phyloP scores from a whole-genome alignment of 352 stramenopile genomes.

The Pythium chondricola region DNA sequence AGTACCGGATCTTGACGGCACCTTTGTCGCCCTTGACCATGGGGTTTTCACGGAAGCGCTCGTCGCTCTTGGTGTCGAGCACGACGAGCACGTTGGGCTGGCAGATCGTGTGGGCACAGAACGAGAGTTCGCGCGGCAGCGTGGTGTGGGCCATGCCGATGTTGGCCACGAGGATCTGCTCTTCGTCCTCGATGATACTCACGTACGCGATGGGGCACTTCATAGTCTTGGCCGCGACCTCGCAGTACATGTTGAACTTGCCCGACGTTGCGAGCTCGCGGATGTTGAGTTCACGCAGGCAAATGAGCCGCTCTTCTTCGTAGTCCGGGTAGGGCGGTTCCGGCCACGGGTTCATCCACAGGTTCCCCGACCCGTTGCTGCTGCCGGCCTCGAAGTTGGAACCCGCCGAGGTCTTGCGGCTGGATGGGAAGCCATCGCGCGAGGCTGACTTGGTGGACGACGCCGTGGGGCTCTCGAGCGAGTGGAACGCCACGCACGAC shows the following conservation, averaged over 20 bases:
- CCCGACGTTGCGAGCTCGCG: constrained; percentile 58
- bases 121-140: constrained; percentile 72
- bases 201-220: constrained; percentile 84
- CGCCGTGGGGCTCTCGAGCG: constrained; percentile 58
- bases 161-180: constrained; percentile 79
- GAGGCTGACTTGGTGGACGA: constrained; percentile 43
- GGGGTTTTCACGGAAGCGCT: constrained; percentile 81
- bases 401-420: constrained; percentile 60
- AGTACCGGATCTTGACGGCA: constrained; percentile 84
- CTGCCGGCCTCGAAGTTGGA: constrained; percentile 36
- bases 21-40: constrained; percentile 84
- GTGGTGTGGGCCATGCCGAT: constrained; percentile 81
- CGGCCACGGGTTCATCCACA: constrained; percentile 80
- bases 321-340: constrained; percentile 74
- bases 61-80: constrained; percentile 80
- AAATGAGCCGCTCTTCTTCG: constrained; percentile 67
- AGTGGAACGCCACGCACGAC: constrained; percentile 80
- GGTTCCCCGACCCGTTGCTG: constrained; percentile 49
- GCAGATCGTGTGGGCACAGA: constrained; percentile 85
- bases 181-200: constrained; percentile 81
- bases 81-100: constrained; percentile 75
- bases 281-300: constrained; percentile 78
- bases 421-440: constrained; percentile 18
- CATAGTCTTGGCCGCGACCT: constrained; percentile 84
- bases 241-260: constrained; percentile 87